These are phyloP conservation scores for Knoxdaviesia proteae DNA, from an alignment of 2,329 filamentous ascomycete species.

Conservation along the genomic window DNA sequence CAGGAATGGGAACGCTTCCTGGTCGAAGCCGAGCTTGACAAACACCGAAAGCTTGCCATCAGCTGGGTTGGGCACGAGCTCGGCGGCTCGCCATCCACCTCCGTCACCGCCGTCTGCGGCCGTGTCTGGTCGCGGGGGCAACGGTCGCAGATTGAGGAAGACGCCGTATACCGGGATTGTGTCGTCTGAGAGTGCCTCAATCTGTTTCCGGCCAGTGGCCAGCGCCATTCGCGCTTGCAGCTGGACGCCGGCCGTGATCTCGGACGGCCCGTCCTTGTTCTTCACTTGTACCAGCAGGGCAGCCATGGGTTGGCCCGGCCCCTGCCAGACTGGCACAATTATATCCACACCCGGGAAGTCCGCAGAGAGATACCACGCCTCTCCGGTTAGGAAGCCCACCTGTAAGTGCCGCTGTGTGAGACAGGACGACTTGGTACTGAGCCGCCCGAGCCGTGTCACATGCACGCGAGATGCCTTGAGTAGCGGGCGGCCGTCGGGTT, in stretches of 20 bases:
- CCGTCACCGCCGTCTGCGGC: background rate
- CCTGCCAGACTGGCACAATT: background rate
- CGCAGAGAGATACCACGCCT: background rate
- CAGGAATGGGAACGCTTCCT: background rate
- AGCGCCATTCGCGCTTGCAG: background rate
- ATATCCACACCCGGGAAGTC: background rate
- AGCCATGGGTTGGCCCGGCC: background rate
- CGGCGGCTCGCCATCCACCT: background rate
- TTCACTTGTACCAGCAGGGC: background rate
- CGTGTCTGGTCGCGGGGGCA: background rate
- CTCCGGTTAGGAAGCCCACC: background rate
- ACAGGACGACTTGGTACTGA: background rate
- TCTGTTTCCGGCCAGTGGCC: background rate
- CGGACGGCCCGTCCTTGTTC: background rate
- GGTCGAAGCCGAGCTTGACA: background rate
- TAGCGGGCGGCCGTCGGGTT: background rate
- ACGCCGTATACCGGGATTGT: background rate
- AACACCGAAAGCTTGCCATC: background rate
- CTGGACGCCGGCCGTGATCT: background rate
- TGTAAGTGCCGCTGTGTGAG: background rate
- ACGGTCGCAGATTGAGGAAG: constrained; percentile 1
- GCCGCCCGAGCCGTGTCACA: background rate
- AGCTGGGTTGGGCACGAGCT: background rate
- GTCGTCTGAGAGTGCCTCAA: background rate
- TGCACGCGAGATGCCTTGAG: background rate